Conservation (phyloP, 2,329 filamentous ascomycete genomes). For the Stagonosporopsis rhizophila region DNA sequence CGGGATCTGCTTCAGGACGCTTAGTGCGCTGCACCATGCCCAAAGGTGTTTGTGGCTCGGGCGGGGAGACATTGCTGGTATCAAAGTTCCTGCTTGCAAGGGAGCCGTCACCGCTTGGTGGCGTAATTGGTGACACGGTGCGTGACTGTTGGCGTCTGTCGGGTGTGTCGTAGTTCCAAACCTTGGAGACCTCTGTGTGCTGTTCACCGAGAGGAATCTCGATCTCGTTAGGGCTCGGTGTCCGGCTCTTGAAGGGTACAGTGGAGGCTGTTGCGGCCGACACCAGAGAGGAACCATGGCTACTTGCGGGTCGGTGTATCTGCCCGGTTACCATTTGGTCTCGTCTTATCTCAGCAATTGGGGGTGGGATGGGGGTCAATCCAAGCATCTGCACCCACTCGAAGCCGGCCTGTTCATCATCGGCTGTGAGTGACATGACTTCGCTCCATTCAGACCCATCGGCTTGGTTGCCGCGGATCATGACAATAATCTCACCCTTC, state of each 20-base stretch:
- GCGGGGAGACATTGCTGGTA: conserved; percentile 23
- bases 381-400: conserved; percentile 93
- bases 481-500: conserved; percentile 79
- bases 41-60: conserved; percentile 25
- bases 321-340: conserved; percentile 61
- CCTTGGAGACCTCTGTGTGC: conserved; percentile 55
- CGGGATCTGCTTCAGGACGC: conserved; percentile 25
- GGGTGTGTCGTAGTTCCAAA: conserved; percentile 52
- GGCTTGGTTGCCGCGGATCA: conserved; percentile 77
- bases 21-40: conserved; percentile 19
- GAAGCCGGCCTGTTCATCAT: conserved; percentile 76
- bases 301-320: conserved; percentile 50
- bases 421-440: conserved; percentile 76
- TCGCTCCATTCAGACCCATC: conserved; percentile 78
- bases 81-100: conserved; percentile 30
- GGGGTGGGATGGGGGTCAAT: conserved; percentile 67
- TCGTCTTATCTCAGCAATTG: conserved; percentile 56
- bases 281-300: conserved; percentile 63
- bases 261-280: conserved; percentile 44
- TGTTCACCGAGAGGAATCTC: conserved; percentile 69
- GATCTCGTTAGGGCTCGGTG: conserved; percentile 60
- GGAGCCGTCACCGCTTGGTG: conserved; percentile 49
- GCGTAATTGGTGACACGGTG: conserved; percentile 45
- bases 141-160: conserved; percentile 38
- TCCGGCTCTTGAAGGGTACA: conserved; percentile 48